These are phyloP conservation scores for Cerioporus squamosus DNA, from an alignment of 1,284 basidiomycete species.

Conservation along the genomic window DNA sequence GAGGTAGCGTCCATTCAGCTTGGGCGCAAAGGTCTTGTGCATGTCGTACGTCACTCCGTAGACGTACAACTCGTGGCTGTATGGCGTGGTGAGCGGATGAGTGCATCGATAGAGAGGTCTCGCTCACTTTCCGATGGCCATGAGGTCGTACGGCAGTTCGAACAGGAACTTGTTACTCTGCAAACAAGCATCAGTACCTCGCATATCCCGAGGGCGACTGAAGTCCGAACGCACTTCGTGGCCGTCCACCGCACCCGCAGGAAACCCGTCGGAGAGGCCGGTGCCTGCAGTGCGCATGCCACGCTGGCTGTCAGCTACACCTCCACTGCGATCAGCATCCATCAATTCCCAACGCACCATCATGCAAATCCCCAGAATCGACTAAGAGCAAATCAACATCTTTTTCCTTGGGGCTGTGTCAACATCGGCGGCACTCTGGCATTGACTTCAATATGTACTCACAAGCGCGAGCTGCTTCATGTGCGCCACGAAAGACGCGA, in stretches of 20 bases:
- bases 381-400: conserved; percentile 74
- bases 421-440: not conserved
- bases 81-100: not conserved
- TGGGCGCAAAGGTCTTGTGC: conserved; percentile 78
- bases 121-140: conserved; percentile 83
- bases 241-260: conserved; percentile 70
- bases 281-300: conserved; percentile 48
- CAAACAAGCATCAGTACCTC: not conserved
- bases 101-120: not conserved
- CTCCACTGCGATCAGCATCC: not conserved
- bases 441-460: not conserved
- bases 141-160: conserved; percentile 80
- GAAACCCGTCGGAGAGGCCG: conserved; percentile 74
- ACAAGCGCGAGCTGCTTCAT: conserved; percentile 76
- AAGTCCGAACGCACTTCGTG: conserved; percentile 55
- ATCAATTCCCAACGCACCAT: conserved; percentile 51
- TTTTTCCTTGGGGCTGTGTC: conserved; percentile 46
- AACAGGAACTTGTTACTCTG: conserved; percentile 76
- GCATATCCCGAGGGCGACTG: not conserved
- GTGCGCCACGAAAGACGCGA: conserved; percentile 79
- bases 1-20: conserved; percentile 76
- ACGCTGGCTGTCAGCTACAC: not conserved
- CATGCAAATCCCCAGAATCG: conserved; percentile 83
- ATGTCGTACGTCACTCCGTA: conserved; percentile 80
- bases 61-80: conserved; percentile 83